Evolutionary conservation across 106 monocot species (phyloP), one percentile per base, ranked within the genome.

Genomic region (Platanthera guangdongensis): DNA sequence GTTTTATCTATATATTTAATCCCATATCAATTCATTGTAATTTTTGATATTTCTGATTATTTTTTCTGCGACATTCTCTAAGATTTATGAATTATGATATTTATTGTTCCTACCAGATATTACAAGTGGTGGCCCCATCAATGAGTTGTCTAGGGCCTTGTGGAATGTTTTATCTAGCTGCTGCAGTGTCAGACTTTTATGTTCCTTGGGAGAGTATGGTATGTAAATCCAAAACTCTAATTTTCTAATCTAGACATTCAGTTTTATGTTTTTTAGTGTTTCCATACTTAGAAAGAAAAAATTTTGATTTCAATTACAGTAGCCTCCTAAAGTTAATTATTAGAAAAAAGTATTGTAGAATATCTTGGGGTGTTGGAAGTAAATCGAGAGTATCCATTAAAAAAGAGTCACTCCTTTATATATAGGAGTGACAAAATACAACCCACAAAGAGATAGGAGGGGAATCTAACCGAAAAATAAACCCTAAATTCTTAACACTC

Each of bases 131-230:
- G 48, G 89, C 90, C 72, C 74, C 74, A 67, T 94, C 94, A 19
- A 92, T 99, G 89, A 79, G 60, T 16, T 71, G 57, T 78, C 75
- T 94, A 80, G 82, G 82, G 10, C 62, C 78, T 52, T 79, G 59
- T 57, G 94, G 86, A 52, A 85, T 94, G 92, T 92, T 99, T 81
- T 94, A 92, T 77, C 94, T 99, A 84, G 92, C 94, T 72, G 92
- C 99, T 81, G 99, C 99, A 79, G 99, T 88, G 5, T 99, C 99
- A 14, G 94, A 99, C 68, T 99, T 99, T 70, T 99, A 94, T 81
- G 99, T 99, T 75, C 94, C 99, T 39, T 99, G 94, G 99, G 88
- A 90, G 51, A 85, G 79, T 78, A 99, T 99, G 99, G 99, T 99
- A 92, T 18, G 78, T 10, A 50, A 50, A 51, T 1, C 18, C 46